Conservation (phyloP, 345 rosid species). For the Citrus trifoliata region DNA sequence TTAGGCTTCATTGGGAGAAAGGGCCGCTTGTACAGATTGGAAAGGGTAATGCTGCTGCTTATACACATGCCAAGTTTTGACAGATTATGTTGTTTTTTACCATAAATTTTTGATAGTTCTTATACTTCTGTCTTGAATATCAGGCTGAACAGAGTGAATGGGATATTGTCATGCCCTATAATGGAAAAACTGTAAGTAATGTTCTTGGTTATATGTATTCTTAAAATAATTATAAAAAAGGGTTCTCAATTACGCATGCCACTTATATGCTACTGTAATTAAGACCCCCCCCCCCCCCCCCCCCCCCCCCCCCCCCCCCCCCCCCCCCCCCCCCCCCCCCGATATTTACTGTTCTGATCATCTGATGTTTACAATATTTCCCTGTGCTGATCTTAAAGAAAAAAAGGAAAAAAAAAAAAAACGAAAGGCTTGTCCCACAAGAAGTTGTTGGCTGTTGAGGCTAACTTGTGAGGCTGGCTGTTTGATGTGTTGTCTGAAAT, state of each 20-base stretch:
- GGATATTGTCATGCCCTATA: constrained; percentile 44
- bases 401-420: too few species aligned
- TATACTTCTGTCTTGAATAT: constrained; percentile 2
- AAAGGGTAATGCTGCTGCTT: constrained; percentile 42
- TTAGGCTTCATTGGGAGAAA: constrained; percentile 34
- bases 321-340: too few species aligned
- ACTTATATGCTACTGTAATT: neutral
- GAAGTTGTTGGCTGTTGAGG: neutral
- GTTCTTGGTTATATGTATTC: neutral
- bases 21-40: constrained; percentile 54
- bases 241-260: neutral
- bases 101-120: neutral
- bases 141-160: constrained; percentile 52
- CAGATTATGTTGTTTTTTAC: neutral
- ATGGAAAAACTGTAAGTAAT: constrained; percentile 68
- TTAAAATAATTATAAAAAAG: neutral
- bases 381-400: neutral
- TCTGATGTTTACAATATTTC: neutral
- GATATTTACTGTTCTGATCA: neutral
- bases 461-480: neutral
- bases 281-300: too few species aligned
- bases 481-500: neutral
- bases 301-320: too few species aligned
- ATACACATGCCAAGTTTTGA: neutral
- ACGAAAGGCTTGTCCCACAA: neutral